Evolutionary conservation across 768 basidiomycete species (phyloP).

Genomic region (Lactarius trivialis): DNA sequence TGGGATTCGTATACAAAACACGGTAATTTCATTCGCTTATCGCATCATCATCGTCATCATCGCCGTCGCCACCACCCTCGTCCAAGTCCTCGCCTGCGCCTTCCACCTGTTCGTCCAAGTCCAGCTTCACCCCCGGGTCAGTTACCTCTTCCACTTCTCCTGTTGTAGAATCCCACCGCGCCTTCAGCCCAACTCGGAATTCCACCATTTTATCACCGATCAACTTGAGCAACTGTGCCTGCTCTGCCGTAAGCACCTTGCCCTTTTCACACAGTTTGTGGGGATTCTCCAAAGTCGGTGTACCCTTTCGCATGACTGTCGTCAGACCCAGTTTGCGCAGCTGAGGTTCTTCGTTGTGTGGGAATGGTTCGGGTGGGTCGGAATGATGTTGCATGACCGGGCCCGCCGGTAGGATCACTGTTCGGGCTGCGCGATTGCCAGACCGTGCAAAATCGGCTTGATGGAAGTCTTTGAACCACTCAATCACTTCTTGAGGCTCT

Average conservation of each 20-base stretch:
- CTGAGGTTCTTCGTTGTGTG: slow-evolving; percentile 97
- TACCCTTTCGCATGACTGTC: slow-evolving; percentile 80
- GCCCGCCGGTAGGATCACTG: slow-evolving; percentile 72
- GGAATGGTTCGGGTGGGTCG: slow-evolving; percentile 82
- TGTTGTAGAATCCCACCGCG: slow-evolving; percentile 64
- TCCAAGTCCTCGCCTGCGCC: slow-evolving; percentile 34
- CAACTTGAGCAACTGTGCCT: slow-evolving; percentile 89
- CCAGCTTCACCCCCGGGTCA: slow-evolving; percentile 34
- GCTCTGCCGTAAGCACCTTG: slow-evolving; percentile 72
- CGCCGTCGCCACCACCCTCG: slow-evolving; percentile 35
- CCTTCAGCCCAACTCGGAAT: slow-evolving; percentile 66
- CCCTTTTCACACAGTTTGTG: slow-evolving; percentile 84
- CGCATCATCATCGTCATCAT: slow-evolving; percentile 31
- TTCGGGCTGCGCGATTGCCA: slow-evolving; percentile 71
- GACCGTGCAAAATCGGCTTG: slow-evolving; percentile 89
- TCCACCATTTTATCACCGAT: slow-evolving; percentile 84
- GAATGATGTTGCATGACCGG: slow-evolving; percentile 79
- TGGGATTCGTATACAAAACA: background rate
- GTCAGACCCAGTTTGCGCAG: slow-evolving; percentile 84
- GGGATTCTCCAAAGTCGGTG: slow-evolving; percentile 73
- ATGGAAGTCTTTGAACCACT: slow-evolving; percentile 90
- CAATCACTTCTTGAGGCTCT: slow-evolving; percentile 82
- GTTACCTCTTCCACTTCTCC: slow-evolving; percentile 60
- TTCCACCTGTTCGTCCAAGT: slow-evolving; percentile 30
- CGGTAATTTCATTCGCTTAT: slow-evolving; percentile 45